Percentiles rank a stretch among this genome's conserved stretches.
These are phyloP conservation scores for Corynespora cassiicola DNA, from an alignment of 2,329 filamentous ascomycete species.

Conservation along the genomic window DNA sequence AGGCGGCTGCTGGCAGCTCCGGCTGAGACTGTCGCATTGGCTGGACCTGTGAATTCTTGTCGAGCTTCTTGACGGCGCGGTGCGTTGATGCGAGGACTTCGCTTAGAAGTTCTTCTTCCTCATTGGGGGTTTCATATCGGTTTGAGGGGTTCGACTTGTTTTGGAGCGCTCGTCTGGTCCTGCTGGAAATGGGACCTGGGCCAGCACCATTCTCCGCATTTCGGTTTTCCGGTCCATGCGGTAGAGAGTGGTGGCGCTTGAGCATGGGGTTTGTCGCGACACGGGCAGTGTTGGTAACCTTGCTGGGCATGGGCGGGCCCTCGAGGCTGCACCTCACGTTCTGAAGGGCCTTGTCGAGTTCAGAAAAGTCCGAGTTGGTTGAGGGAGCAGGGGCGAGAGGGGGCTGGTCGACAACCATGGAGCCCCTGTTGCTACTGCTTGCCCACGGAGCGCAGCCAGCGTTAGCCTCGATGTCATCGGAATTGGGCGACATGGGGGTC, in stretches of 20 bases:
- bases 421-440: slow-evolving; percentile 78
- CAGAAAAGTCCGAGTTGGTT: slow-evolving; percentile 62
- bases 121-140: slow-evolving; percentile 92
- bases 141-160: slow-evolving; percentile 75
- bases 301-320: slow-evolving; percentile 40
- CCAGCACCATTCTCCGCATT: slow-evolving; percentile 64
- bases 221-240: slow-evolving; percentile 53
- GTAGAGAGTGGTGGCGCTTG: slow-evolving; percentile 57
- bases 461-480: slow-evolving; percentile 91
- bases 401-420: slow-evolving; percentile 71
- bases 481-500: slow-evolving; percentile 76
- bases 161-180: slow-evolving; percentile 78
- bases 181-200: slow-evolving; percentile 71
- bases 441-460: slow-evolving; percentile 90
- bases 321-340: slow-evolving; percentile 66
- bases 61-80: slow-evolving; percentile 75
- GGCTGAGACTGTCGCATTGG: slow-evolving; percentile 60
- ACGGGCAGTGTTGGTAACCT: slow-evolving; percentile 39
- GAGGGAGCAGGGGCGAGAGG: slow-evolving; percentile 54
- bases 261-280: slow-evolving; percentile 54
- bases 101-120: slow-evolving; percentile 94
- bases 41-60: slow-evolving; percentile 51
- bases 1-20: slow-evolving; percentile 64
- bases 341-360: slow-evolving; percentile 67
- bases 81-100: slow-evolving; percentile 83